Conservation (phyloP, 139 green algal species). For the Desmodesmus armatus region DNA sequence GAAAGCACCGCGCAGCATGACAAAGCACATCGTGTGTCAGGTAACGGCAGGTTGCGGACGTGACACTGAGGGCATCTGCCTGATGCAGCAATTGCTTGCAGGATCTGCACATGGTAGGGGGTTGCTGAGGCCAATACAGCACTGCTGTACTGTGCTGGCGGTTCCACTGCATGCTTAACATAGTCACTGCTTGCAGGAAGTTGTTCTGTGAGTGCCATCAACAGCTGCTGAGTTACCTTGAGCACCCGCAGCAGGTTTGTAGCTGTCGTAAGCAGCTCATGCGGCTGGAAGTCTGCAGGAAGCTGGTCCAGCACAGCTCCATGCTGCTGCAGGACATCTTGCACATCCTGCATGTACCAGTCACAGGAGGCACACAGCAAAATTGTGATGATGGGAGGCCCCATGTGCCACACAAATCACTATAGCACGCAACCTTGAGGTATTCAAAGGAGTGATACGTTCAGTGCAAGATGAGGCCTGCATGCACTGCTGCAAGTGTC, state of each 20-base stretch:
- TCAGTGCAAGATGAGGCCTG: background rate
- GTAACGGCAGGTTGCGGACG: background rate
- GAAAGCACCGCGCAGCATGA: background rate
- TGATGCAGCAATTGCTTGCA: background rate
- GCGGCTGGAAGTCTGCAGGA: slow-evolving; percentile 10
- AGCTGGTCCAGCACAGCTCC: background rate
- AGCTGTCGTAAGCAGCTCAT: background rate
- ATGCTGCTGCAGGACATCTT: slow-evolving; percentile 18
- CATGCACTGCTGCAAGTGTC: background rate
- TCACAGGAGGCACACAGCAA: background rate
- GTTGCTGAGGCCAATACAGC: background rate
- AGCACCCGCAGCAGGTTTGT: slow-evolving; percentile 11
- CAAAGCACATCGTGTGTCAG: background rate
- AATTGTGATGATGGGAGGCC: background rate
- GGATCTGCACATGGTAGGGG: background rate
- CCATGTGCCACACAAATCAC: no score
- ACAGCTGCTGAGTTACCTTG: background rate
- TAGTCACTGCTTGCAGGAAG: background rate
- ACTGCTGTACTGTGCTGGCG: background rate
- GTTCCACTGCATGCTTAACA: background rate
- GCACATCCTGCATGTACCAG: slow-evolving; percentile 10
- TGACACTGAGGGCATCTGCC: background rate
- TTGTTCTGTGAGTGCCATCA: background rate
- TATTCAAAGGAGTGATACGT: no score
- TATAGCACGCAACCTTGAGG: no score